Evolutionary conservation across 306 rosid genomes (phyloP).

Genomic region (Cucurbita pepo): DNA sequence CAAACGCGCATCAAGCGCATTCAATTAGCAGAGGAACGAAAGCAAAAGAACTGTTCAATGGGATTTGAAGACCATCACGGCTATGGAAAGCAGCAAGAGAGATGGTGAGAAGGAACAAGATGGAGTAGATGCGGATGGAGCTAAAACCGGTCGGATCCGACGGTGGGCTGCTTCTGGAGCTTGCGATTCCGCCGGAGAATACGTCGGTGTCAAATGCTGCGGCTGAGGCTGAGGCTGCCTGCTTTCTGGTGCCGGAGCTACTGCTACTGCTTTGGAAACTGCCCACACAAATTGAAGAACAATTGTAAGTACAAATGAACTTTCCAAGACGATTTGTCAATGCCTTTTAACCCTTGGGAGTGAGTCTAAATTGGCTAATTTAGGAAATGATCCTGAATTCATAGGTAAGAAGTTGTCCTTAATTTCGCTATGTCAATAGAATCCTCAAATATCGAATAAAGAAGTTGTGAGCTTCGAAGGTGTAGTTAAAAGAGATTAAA

Average conservation of each 20-base stretch:
- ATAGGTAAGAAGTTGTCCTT: too few relatives aligned
- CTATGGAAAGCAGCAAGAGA: neutral
- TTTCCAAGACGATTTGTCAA: too few relatives aligned
- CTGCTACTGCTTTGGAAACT: conserved; percentile 1
- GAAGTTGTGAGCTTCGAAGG: too few relatives aligned
- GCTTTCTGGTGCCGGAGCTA: neutral
- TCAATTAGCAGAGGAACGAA: neutral
- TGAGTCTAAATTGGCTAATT: too few relatives aligned
- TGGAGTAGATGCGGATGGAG: neutral
- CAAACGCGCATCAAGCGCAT: neutral
- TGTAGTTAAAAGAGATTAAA: too few relatives aligned
- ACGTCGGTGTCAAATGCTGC: neutral
- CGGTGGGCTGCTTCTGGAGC: neutral
- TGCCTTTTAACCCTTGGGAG: too few relatives aligned
- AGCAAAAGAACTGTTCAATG: neutral
- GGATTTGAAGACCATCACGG: neutral
- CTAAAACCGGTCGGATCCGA: conserved; percentile 2
- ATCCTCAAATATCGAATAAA: too few relatives aligned
- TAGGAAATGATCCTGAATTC: too few relatives aligned
- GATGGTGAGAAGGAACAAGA: neutral
- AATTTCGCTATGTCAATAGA: too few relatives aligned
- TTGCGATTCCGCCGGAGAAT: neutral
- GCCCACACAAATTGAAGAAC: neutral
- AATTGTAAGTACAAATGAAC: too few relatives aligned
- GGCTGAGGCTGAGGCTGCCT: neutral